These are phyloP conservation scores for Ganoderma boninense DNA, from an alignment of 1,284 basidiomycete species.

Conservation along the genomic window DNA sequence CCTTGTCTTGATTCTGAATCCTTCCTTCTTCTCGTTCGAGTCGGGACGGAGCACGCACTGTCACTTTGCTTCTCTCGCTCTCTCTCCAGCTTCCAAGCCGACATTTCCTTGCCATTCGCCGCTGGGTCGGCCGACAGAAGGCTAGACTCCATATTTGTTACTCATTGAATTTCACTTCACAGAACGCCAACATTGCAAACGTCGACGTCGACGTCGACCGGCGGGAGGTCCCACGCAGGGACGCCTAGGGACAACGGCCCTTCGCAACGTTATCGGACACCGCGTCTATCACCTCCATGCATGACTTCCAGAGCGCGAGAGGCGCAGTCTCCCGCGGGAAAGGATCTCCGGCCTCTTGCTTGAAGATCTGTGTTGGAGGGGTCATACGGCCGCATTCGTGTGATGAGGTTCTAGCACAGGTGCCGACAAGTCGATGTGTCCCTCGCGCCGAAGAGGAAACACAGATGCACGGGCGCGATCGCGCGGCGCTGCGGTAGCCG, in stretches of 20 bases:
- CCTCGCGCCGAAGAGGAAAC: neutral
- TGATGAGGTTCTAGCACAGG: neutral
- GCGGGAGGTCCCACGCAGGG: neutral
- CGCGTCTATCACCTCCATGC: constrained; percentile 18
- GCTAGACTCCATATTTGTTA: neutral
- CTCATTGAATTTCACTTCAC: neutral
- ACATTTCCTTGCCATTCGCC: neutral
- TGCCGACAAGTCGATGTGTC: neutral
- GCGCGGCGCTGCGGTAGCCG: neutral
- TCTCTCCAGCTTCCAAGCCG: neutral
- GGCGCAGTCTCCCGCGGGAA: constrained; percentile 27
- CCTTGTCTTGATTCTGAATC: neutral
- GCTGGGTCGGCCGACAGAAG: too few relatives aligned
- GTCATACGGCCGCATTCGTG: neutral
- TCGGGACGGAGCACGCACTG: neutral
- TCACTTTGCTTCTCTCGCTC: neutral
- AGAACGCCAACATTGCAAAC: neutral
- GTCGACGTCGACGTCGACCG: neutral
- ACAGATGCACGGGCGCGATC: neutral
- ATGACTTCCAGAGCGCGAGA: neutral
- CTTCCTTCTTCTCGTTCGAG: neutral
- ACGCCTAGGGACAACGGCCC: neutral
- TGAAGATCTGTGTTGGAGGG: constrained; percentile 18
- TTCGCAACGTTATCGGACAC: constrained; percentile 9
- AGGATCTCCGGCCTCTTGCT: constrained; percentile 26